Base-by-base conservation (phyloP, 768 basidiomycete genomes). In the Neoboletus magnificus region DNA sequence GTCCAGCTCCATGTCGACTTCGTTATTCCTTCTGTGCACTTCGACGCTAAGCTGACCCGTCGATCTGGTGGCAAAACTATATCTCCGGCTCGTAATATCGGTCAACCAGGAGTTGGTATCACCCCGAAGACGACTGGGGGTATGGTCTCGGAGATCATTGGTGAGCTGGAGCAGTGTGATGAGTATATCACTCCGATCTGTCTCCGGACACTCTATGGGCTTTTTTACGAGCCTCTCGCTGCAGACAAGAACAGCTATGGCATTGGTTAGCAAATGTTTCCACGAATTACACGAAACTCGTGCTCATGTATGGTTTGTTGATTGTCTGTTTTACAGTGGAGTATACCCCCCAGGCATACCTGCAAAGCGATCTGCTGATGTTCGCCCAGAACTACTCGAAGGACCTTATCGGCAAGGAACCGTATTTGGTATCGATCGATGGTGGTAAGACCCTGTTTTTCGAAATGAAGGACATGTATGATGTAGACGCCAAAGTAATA, bases 391-490 rank as follows among this genome's bases (percentile, higher is more conserved):
- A 58, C 30, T 59, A 42, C 43, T 69, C 46, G 36, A 50, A 27
- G 1, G 63, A 63, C 27, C 61, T 68, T 4, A 32, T 61, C 27
- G 71, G 66, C 29, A 61, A 62, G 48, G 30, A 59, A 10, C 75
- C 75, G 10, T 42, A 50, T 25, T 23, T 75, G 43, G 63, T 68
- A 23, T 69, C 71, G 25, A 73, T 76, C 16, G 74, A 74, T 33
- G 75, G 74, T 16, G 74, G 73, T 74, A 55, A 50, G 56, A 13
- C 13, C 15, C 13, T 20, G 5, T 27, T 43, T 39, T 46, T 9
- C 20, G 3, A 36, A 50, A 30, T 20, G 16, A 47, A 7, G 7
- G n/a, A 22, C n/a, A 20, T 43, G 45, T 27, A 11, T 27, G n/a
- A n/a, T n/a, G n/a, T n/a, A n/a, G 39, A 41, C 4, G 55, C 40